These are phyloP conservation scores for Plantago major DNA, from an alignment of 257 asterid species.

Conservation along the genomic window DNA sequence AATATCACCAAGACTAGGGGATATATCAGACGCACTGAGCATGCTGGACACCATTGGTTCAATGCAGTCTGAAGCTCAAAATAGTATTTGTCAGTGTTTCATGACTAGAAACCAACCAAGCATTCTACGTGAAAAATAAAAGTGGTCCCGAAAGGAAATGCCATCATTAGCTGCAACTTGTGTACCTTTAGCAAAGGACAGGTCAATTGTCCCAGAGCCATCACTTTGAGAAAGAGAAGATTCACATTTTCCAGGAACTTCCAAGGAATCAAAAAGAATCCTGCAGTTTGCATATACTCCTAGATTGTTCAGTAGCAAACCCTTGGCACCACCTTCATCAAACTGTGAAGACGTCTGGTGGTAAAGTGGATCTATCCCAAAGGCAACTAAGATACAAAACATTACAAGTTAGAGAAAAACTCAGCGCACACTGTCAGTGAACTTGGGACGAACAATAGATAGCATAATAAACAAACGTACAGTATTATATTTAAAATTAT, in stretches of 20 bases:
- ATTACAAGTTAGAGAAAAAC: not conserved
- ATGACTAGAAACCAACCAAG: not conserved
- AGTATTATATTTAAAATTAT: not conserved
- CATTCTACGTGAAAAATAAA: slow-evolving; percentile 11
- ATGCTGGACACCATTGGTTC: slow-evolving; percentile 62
- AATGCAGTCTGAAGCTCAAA: slow-evolving; percentile 49
- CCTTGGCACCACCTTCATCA: slow-evolving; percentile 99
- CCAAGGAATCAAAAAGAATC: slow-evolving; percentile 86
- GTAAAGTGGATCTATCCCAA: slow-evolving; percentile 94
- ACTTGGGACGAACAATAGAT: no score
- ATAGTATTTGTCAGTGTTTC: slow-evolving; percentile 17
- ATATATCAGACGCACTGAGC: slow-evolving; percentile 58
- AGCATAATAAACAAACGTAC: not conserved
- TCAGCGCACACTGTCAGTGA: slow-evolving; percentile 2
- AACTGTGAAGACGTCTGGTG: slow-evolving; percentile 98
- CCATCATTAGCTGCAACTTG: slow-evolving; percentile 19
- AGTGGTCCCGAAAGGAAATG: slow-evolving; percentile 11
- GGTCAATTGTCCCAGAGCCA: slow-evolving; percentile 49
- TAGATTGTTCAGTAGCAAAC: slow-evolving; percentile 84
- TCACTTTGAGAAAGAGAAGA: slow-evolving; percentile 32
- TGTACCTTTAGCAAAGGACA: slow-evolving; percentile 82
- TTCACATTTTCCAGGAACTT: slow-evolving; percentile 77
- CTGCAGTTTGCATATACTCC: slow-evolving; percentile 86
- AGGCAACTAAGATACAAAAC: slow-evolving; percentile 52
- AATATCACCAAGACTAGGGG: slow-evolving; percentile 75